Conservation (phyloP, 1,139 yeast species). For the Hyphopichia wangnamkhiaoensis region DNA sequence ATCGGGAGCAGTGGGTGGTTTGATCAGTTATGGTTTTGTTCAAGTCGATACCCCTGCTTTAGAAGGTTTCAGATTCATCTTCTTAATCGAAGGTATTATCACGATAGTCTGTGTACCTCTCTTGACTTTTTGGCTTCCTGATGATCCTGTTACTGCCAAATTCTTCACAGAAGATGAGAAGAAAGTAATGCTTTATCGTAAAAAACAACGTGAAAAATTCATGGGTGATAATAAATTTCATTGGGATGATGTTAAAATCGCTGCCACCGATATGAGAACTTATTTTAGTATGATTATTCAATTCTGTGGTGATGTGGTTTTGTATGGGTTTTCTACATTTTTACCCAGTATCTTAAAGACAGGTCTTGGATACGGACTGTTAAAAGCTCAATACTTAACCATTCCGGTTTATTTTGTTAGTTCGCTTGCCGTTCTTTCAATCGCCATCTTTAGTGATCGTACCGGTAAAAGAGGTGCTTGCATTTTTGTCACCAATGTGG, state of each 20-base stretch:
- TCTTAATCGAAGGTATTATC: constrained; percentile 28
- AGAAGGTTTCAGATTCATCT: constrained; percentile 38
- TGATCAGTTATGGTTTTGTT: constrained; percentile 42
- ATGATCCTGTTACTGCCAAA: constrained; percentile 16
- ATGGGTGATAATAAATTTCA: constrained; percentile 31
- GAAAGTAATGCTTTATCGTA: constrained; percentile 25
- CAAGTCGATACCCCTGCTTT: constrained; percentile 34
- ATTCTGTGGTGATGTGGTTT: constrained; percentile 46
- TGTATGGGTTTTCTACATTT: constrained; percentile 51
- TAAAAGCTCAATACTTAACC: constrained; percentile 49
- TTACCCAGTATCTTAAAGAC: constrained; percentile 44
- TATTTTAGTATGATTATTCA: constrained; percentile 41
- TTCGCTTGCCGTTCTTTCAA: constrained; percentile 35
- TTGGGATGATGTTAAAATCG: constrained; percentile 41
- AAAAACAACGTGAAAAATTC: constrained; percentile 22
- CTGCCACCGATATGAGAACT: constrained; percentile 41
- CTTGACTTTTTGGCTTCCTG: constrained; percentile 25
- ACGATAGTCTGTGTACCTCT: constrained; percentile 29
- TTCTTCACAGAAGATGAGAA: constrained; percentile 21
- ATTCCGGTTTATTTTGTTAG: constrained; percentile 50
- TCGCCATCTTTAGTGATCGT: constrained; percentile 42
- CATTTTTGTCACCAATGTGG: constrained; percentile 22
- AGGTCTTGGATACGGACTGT: constrained; percentile 44
- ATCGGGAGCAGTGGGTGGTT: constrained; percentile 45
- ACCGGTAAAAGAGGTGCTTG: constrained; percentile 16